These are phyloP conservation scores for Yamadazyma songkhlaensis DNA, from an alignment of 1,139 yeast species.

Conservation along the genomic window DNA sequence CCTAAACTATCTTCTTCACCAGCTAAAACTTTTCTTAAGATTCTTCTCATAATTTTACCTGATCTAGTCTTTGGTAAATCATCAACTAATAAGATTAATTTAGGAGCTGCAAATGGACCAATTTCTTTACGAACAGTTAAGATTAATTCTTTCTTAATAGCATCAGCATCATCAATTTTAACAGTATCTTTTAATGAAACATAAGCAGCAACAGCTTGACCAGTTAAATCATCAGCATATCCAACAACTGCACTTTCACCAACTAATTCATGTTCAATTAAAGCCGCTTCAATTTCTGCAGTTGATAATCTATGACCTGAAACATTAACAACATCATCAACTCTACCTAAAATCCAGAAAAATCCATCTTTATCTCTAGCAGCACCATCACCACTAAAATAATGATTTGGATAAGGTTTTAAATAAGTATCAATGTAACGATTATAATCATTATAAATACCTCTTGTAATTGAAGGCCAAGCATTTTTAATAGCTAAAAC, in stretches of 20 bases:
- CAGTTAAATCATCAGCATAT: constrained; percentile 76
- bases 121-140: constrained; percentile 75
- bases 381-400: constrained; percentile 82
- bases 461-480: constrained; percentile 81
- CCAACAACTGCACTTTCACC: constrained; percentile 83
- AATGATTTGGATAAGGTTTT: constrained; percentile 65
- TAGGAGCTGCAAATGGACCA: constrained; percentile 85
- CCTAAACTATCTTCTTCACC: constrained; percentile 80
- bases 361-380: constrained; percentile 76
- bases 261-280: constrained; percentile 65
- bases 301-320: constrained; percentile 80
- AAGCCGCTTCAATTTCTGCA: constrained; percentile 79
- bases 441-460: constrained; percentile 68
- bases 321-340: constrained; percentile 79
- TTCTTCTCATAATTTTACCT: constrained; percentile 83
- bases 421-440: constrained; percentile 70
- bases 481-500: constrained; percentile 67
- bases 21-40: constrained; percentile 71
- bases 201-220: constrained; percentile 81
- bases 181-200: constrained; percentile 56
- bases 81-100: constrained; percentile 64
- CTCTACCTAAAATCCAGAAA: constrained; percentile 80
- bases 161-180: constrained; percentile 43
- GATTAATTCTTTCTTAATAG: constrained; percentile 66
- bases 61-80: constrained; percentile 84